Evolutionary conservation across 1,284 basidiomycete species (phyloP).

Genomic region (Cryptococcus hybrid): DNA sequence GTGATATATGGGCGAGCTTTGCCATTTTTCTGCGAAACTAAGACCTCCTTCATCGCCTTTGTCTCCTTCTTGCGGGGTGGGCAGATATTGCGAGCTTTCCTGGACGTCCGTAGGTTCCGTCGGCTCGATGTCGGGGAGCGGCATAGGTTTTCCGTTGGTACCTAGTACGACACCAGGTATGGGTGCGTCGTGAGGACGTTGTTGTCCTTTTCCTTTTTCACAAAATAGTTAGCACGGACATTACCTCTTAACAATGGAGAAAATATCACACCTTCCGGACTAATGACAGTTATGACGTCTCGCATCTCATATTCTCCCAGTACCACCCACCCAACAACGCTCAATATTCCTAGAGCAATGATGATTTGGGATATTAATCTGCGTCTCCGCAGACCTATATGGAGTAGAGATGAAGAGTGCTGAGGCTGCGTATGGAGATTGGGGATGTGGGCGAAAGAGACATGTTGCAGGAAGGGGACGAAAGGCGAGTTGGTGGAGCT

Average conservation of each 20-base stretch:
- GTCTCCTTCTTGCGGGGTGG: background rate
- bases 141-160: background rate
- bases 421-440: background rate
- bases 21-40: slow-evolving; percentile 13
- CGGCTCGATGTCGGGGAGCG: background rate
- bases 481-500: too few relatives aligned
- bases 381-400: slow-evolving; percentile 10
- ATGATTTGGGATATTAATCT: slow-evolving; percentile 8
- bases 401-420: background rate
- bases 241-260: background rate
- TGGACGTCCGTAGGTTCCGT: background rate
- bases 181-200: background rate
- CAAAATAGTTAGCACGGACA: background rate
- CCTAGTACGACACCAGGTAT: background rate
- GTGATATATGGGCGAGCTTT: slow-evolving; percentile 5
- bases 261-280: background rate
- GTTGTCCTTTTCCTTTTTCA: background rate
- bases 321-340: slow-evolving; percentile 10
- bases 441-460: background rate
- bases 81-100: background rate
- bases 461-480: too few relatives aligned
- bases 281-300: background rate
- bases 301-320: background rate
- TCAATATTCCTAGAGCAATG: slow-evolving; percentile 3
- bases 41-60: background rate